These are phyloP conservation scores for Phascolomyces articulosus DNA, from an alignment of 371 early-diverging fungal genomes.

Conservation along the genomic window DNA sequence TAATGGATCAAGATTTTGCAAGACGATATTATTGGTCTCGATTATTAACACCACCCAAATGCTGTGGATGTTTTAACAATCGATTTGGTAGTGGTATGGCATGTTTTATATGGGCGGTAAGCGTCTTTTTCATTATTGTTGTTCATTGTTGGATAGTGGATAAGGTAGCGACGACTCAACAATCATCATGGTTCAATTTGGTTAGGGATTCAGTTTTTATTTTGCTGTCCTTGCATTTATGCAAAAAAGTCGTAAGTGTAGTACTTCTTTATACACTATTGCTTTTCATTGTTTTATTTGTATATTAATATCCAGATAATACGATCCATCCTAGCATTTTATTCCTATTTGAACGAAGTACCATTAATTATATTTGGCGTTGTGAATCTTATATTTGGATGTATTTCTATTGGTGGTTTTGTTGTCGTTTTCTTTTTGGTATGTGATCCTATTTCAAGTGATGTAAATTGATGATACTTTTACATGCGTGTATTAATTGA, in stretches of 20 bases:
- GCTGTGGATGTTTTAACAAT: slow-evolving; percentile 33
- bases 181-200: too few relatives aligned
- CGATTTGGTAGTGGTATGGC: slow-evolving; percentile 25
- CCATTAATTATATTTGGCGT: slow-evolving; percentile 32
- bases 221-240: slow-evolving; percentile 35
- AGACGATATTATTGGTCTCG: slow-evolving; percentile 22
- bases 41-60: slow-evolving; percentile 13
- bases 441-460: background rate
- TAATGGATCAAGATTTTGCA: slow-evolving; percentile 16
- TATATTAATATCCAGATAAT: too few relatives aligned
- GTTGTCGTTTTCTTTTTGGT: background rate
- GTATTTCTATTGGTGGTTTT: slow-evolving; percentile 24
- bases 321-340: slow-evolving; percentile 20
- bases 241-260: slow-evolving; percentile 28
- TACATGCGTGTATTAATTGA: too few relatives aligned
- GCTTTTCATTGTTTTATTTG: too few relatives aligned
- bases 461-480: too few relatives aligned
- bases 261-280: background rate
- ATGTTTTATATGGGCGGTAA: slow-evolving; percentile 34
- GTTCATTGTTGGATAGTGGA: too few relatives aligned
- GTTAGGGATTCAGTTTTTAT: slow-evolving; percentile 34
- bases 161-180: too few relatives aligned
- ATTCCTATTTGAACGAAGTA: slow-evolving; percentile 25
- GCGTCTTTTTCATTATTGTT: background rate
- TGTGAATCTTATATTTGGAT: slow-evolving; percentile 30